A percentile compares a stretch with the other conserved stretches of the same genome.
phyloP scores from a whole-genome alignment of 257 asterid species.

The Nemophila menziesii region DNA sequence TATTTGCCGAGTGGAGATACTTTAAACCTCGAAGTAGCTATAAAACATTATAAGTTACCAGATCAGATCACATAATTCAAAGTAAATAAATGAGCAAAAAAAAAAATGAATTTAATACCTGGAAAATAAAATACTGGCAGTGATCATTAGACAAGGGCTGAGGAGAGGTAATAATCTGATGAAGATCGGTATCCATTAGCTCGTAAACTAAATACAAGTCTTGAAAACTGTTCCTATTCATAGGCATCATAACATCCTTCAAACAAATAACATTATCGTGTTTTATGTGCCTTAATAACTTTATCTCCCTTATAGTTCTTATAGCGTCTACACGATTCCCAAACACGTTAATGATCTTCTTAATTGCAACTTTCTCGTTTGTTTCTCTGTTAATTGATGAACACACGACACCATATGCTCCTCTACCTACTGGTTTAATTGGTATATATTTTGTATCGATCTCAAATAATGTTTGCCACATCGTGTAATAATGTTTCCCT shows the following conservation, averaged over 20 bases:
- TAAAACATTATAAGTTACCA: too few species aligned
- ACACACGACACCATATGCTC: conserved; percentile 39
- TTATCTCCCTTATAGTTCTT: conserved; percentile 37
- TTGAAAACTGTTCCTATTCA: conserved; percentile 20
- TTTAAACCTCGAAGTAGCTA: conserved; percentile 35
- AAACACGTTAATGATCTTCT: conserved; percentile 31
- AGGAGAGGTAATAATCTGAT: conserved; percentile 31
- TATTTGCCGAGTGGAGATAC: conserved; percentile 36
- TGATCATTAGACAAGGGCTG: conserved; percentile 33
- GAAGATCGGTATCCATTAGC: conserved; percentile 41
- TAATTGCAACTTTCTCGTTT: conserved; percentile 32
- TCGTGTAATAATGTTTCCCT: conserved; percentile 30
- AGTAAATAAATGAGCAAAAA: too few species aligned
- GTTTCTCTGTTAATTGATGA: conserved; percentile 33
- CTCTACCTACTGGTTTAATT: conserved; percentile 33
- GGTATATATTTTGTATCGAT: conserved; percentile 33
- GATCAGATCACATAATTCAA: neutral
- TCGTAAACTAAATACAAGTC: conserved; percentile 39
- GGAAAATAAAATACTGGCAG: conserved; percentile 34
- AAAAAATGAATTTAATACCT: conserved; percentile 18
- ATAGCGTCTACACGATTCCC: conserved; percentile 28
- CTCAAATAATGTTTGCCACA: conserved; percentile 37
- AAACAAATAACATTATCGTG: conserved; percentile 33
- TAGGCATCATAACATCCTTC: conserved; percentile 41
- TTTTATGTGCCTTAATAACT: conserved; percentile 25